Conservation (phyloP, 1,284 basidiomycete genomes). For the Malassezia caprae region DNA sequence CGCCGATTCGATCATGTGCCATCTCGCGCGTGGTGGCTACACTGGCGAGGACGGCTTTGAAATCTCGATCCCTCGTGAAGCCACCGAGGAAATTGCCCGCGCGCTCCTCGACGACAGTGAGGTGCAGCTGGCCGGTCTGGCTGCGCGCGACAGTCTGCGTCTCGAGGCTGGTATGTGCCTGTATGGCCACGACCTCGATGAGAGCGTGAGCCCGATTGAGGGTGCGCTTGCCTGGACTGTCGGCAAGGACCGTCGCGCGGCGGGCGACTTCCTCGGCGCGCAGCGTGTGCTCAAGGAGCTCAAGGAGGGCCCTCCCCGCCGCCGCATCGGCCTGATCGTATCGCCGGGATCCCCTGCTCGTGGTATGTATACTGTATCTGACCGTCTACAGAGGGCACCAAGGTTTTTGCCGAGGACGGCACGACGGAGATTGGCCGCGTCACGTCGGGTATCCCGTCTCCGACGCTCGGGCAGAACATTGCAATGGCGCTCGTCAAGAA, state of each 20-base stretch:
- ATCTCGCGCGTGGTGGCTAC: conserved; percentile 92
- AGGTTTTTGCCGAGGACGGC: conserved; percentile 61
- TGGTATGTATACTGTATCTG: not conserved
- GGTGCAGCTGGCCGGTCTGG: conserved; percentile 79
- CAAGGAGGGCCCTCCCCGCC: conserved; percentile 61
- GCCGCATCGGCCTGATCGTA: conserved; percentile 74
- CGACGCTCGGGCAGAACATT: conserved; percentile 78
- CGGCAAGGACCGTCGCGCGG: conserved; percentile 69
- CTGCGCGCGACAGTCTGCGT: conserved; percentile 81
- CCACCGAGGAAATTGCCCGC: conserved; percentile 63
- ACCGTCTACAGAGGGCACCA: conserved; percentile 58
- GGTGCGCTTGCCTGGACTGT: conserved; percentile 88
- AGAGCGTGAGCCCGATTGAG: conserved; percentile 69
- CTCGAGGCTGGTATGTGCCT: conserved; percentile 97
- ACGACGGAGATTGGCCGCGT: conserved; percentile 53
- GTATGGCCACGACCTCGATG: conserved; percentile 86
- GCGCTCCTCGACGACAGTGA: conserved; percentile 57
- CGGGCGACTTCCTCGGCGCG: conserved; percentile 67
- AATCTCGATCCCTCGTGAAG: conserved; percentile 76
- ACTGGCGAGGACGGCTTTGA: conserved; percentile 99
- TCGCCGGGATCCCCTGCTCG: conserved; percentile 68
- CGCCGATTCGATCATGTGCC: conserved; percentile 51
- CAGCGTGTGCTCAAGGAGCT: conserved; percentile 68
- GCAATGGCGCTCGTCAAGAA: conserved; percentile 80
- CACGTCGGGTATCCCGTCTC: conserved; percentile 92